Evolutionary conservation across 2,329 filamentous ascomycete species (phyloP), one percentile per base, ranked within the genome.

Genomic region (Colletotrichum musicola): DNA sequence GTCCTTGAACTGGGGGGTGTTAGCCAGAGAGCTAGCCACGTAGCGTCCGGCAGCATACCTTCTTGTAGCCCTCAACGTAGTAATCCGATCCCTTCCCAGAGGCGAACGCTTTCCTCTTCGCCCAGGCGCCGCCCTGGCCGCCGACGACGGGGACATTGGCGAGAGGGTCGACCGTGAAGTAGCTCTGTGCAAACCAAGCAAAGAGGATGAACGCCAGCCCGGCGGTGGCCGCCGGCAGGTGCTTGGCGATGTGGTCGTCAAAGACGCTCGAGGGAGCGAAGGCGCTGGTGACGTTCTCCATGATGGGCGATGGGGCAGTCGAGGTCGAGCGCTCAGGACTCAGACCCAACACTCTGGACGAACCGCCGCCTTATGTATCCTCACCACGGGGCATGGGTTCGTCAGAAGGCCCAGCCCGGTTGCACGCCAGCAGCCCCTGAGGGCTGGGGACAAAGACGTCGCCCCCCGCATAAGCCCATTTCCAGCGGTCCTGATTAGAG

Each of bases 1-100:
- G 54, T 76, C 62, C 47, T 76, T 77, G 72, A 79, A 79, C 77
- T 78, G 30, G 9, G 6, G 12, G 30, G 10, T 2, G 7, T 35
- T 35, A 35, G 30, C 10, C 30, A 20, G 16, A 22, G 42, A 25
- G 44, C 62, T n/a, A 67, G 58, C 9, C 38, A 16, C 4, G 20
- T 30, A 18, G 9, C 22, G 22, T 14, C 7, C 18, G 9, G 13
- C 4, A 51, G 18, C 13, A 44, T n/a, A 63, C 64, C 59, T 68
- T 53, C 18, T 18, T 42, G 16, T 68, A 68, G 7, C 65, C 65
- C 14, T 68, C 65, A n/a, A 55, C 25, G 55, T 68, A 68, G 20
- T 59, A 40, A 16, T 60, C 47, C 6, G 16, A 10, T 2, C 27
- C 65, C 12, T 65, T 55, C 14, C 65, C 65, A 7, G 18, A 13